A percentile compares a stretch with the other conserved stretches of the same genome.
Evolutionary conservation across 495 filamentous ascomycete genomes (phyloP).

Genomic region (Pyrenopolyporus hunteri): DNA sequence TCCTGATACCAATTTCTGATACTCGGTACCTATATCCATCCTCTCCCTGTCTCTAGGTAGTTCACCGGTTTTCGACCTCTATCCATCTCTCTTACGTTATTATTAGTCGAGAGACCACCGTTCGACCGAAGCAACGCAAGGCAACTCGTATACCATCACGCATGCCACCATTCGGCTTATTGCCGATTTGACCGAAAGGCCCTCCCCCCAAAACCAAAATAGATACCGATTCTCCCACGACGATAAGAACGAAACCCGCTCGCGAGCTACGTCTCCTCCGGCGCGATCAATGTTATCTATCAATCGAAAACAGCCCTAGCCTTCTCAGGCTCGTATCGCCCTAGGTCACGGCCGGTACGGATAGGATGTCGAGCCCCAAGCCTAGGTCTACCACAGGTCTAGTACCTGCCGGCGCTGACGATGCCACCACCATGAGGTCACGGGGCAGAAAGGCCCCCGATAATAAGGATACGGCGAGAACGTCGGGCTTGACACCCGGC

Average conservation of each 20-base stretch:
- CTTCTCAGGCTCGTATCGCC: constrained; percentile 34
- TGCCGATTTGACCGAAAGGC: constrained; percentile 16
- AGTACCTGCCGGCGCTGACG: constrained; percentile 34
- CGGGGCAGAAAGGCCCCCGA: constrained; percentile 33
- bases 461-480: constrained; percentile 10
- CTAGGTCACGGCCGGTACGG: constrained; percentile 40
- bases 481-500: constrained; percentile 18
- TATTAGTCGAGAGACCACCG: not conserved
- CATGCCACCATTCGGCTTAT: constrained; percentile 26
- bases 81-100: constrained; percentile 7
- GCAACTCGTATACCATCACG: not conserved
- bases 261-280: constrained; percentile 1
- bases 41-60: no score
- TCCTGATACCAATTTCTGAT: no score
- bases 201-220: constrained; percentile 4
- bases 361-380: constrained; percentile 24
- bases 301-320: constrained; percentile 32
- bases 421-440: constrained; percentile 34
- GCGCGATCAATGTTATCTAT: constrained; percentile 39
- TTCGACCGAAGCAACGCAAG: not conserved
- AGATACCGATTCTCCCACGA: constrained; percentile 6
- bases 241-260: constrained; percentile 21
- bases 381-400: constrained; percentile 39
- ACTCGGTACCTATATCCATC: no score
- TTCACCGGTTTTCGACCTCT: not conserved